These are phyloP conservation scores for Cladosporium halotolerans DNA, from an alignment of 2,329 filamentous ascomycete species.

Conservation along the genomic window DNA sequence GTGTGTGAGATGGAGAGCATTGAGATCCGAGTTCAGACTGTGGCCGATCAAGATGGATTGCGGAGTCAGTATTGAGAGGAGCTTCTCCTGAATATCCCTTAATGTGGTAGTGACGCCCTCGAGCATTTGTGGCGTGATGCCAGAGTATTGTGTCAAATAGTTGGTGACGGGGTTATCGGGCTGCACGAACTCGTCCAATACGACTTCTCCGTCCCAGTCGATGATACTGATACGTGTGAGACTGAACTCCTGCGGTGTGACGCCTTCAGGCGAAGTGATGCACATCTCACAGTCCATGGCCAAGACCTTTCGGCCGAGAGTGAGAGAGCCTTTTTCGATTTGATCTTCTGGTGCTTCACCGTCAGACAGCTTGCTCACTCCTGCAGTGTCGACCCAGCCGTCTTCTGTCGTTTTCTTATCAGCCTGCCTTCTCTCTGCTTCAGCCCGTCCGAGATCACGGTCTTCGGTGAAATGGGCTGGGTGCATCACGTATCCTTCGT, in stretches of 20 bases:
- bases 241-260: conserved; percentile 61
- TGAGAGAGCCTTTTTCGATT: conserved; percentile 74
- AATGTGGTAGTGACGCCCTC: conserved; percentile 77
- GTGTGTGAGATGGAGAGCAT: conserved; percentile 77
- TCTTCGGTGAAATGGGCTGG: conserved; percentile 62
- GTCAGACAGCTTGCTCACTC: conserved; percentile 59
- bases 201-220: conserved; percentile 72
- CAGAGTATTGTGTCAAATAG: conserved; percentile 80
- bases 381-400: conserved; percentile 76
- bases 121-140: conserved; percentile 83
- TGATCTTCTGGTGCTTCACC: conserved; percentile 62
- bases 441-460: conserved; percentile 50
- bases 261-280: conserved; percentile 55
- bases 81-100: conserved; percentile 69
- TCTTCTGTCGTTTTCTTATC: conserved; percentile 45
- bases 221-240: conserved; percentile 85
- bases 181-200: conserved; percentile 89
- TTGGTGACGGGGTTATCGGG: conserved; percentile 81
- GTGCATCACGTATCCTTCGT: conserved; percentile 81
- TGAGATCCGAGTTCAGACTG: conserved; percentile 76
- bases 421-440: conserved; percentile 44
- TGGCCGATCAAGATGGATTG: conserved; percentile 72
- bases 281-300: conserved; percentile 98
- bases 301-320: conserved; percentile 70
- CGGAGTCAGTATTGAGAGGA: conserved; percentile 66